Base-by-base conservation (phyloP, 2,329 filamentous ascomycete genomes). In the Penicillium sclerotigenum region DNA sequence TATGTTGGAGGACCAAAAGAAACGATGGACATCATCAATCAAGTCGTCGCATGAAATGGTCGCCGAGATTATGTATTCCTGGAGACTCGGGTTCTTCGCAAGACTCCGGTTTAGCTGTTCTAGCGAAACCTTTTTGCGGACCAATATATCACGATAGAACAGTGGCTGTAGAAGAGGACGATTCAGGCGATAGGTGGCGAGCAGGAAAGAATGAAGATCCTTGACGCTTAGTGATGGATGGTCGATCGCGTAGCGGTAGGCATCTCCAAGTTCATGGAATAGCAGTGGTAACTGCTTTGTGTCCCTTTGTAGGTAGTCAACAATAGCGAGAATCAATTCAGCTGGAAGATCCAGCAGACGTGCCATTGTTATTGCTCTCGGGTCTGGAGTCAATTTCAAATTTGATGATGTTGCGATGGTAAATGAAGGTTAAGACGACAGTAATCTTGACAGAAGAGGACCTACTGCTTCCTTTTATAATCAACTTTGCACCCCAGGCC, bases 81-180 rank as follows among this genome's bases (percentile, higher is more conserved):
- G 0, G n/a, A 54, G 42, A 49, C 37, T 37, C 4, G 47, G 46
- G 13, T 46, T 28, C 2, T 52, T 40, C 37, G 52, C 26, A 4
- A 59, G 37, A 29, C 22, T 57, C 22, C 22, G 28, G 18, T 52
- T 37, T 20, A 59, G 50, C 42, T 46, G 50, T 9, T 52, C 14
- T 6, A 57, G 29, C 1, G 51, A 42, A 20, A n/a, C 5, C 9
- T 43, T 26, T 24, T 33, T 5, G 16, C 37, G 42, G 28, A 55
- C 47, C 26, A 46, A 54, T 18, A 59, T 31, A n/a, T 58, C 38
- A 29, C 43, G 51, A 36, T 59, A 59, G 5, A 58, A 36, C 7
- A 52, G 42, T 36, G 42, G 50, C 31, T 10, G 29, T 24, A 26
- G 18, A 20, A 59, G 31, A 41, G 51, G 43, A 33, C 11, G 11